Base-by-base conservation (phyloP, 768 basidiomycete genomes). In the Flagelloscypha sp. region DNA sequence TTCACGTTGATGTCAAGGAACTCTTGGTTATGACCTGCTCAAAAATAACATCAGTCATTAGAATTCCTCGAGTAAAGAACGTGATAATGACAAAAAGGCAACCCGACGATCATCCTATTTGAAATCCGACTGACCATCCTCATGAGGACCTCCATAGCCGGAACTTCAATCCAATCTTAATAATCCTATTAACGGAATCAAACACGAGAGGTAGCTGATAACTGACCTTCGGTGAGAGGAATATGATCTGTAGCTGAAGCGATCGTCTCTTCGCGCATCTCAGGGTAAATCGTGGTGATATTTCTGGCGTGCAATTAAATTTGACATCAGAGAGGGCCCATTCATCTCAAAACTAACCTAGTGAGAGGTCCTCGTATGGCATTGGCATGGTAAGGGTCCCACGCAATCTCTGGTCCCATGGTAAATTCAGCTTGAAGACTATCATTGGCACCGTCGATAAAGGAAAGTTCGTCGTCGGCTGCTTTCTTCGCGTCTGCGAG, bases 331-430 rank as follows among this genome's bases (percentile, higher is more conserved):
- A n/a, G n/a, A n/a, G n/a, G n/a, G n/a, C n/a, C n/a, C n/a, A n/a
- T n/a, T n/a, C n/a, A n/a, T n/a, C n/a, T n/a, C n/a, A n/a, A n/a
- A n/a, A n/a, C n/a, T n/a, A n/a, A n/a, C n/a, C 44, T 19, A 3
- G 41, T 46, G 18, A 45, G 41, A 29, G 16, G 37, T n/a, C 35
- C 38, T 18, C 41, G 40, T n/a, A 46, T 31, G 3, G 31, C 30
- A 17, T 19, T 20, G 6, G 20, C 17, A 28, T 45, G 44, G 30
- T 41, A 45, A 0, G 34, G 37, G 17, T 45, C 35, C 0, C 40
- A 35, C 2, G 24, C 21, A 16, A 34, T 10, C 0, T 34, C 21
- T 2, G 8, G 29, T 1, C 44, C 44, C 24, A 45, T 36, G 8
- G 37, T 38, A 6, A 24, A 3, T 13, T 21, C 34, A 1, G 6